Evolutionary conservation across 169 alveolate genomes (phyloP), one percentile per base, ranked within the genome.

Genomic region (Pseudocohnilembus persalinus): DNA sequence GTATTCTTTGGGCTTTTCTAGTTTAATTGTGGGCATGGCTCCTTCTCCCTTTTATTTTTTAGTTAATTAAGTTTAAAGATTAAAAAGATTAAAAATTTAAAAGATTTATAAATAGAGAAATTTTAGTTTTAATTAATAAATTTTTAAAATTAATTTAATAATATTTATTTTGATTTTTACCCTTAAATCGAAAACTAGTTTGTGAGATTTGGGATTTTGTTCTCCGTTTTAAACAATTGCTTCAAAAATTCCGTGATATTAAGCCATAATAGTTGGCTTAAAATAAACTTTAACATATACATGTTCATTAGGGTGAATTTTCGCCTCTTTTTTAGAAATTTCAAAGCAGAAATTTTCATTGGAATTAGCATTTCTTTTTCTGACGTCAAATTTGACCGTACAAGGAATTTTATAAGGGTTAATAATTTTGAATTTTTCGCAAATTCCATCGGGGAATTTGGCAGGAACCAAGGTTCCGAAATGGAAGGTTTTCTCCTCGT

Each of bases 401-500:
- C 88, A 87, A 77, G 91, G 88, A 25, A 82, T 94, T 76, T 96
- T 95, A 77, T 95, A 92, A 30, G 98, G 97, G 87, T 97, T 97
- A 77, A 94, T 95, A 35, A 97, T 91, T 89, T 97, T 96, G 91
- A 96, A 96, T 89, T 94, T 92, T 88, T 96, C 98, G 88, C 90
- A 89, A 74, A 93, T 92, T 77, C 98, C 97, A 83, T 95, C 97
- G 64, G 97, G 97, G 31, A 91, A 95, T 81, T 95, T 90, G 76
- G 97, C 86, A 76, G 97, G 96, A 4, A 96, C 91, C 86, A 96
- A 90, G 0, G 99, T 97, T 29, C 99, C 99, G 82, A 96, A 98
- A 95, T 96, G 93, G 90, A 98, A 97, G 31, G 96, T 94, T 88
- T 96, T 95, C 87, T 97, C 99, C 73, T 95, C 98, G 49, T 91